These are phyloP conservation scores for Dothideomycetes sp. DNA, from an alignment of 2,329 filamentous ascomycete species.

Conservation along the genomic window DNA sequence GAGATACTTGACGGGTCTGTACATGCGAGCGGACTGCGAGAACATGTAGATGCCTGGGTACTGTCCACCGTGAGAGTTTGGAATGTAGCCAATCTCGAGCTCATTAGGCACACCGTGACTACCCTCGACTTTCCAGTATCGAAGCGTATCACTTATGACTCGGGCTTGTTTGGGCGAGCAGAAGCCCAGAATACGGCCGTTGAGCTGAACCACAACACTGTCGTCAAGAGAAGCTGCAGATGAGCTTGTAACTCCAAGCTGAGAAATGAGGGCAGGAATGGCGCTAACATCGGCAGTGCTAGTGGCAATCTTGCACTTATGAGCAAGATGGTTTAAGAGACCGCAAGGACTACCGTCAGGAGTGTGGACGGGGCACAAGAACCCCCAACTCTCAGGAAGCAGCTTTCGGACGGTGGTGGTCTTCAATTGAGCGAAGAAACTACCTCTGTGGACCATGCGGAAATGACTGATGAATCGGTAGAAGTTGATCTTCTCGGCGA, in stretches of 20 bases:
- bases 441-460: slow-evolving; percentile 97
- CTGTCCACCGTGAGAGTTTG: slow-evolving; percentile 78
- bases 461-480: slow-evolving; percentile 98
- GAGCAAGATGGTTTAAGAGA: slow-evolving; percentile 85
- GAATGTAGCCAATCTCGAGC: slow-evolving; percentile 86
- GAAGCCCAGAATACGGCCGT: slow-evolving; percentile 83
- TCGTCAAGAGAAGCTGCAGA: slow-evolving; percentile 73
- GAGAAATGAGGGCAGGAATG: slow-evolving; percentile 61
- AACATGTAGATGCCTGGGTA: slow-evolving; percentile 95
- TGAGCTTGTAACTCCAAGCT: slow-evolving; percentile 65
- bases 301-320: slow-evolving; percentile 87
- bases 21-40: slow-evolving; percentile 74
- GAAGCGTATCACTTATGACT: slow-evolving; percentile 71
- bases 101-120: slow-evolving; percentile 67
- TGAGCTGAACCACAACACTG: slow-evolving; percentile 79
- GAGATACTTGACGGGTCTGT: slow-evolving; percentile 84
- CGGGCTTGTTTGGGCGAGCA: slow-evolving; percentile 76
- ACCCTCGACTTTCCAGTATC: slow-evolving; percentile 92
- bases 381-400: slow-evolving; percentile 94
- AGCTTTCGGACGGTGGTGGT: slow-evolving; percentile 95
- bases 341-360: slow-evolving; percentile 94
- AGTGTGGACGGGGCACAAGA: slow-evolving; percentile 93
- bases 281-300: slow-evolving; percentile 60
- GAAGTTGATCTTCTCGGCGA: slow-evolving; percentile 98
- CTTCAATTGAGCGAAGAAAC: slow-evolving; percentile 95